A percentile compares a stretch with the other conserved stretches of the same genome.
Conservation (phyloP, 73 alveolate genomes). For the Tetrahymena borealis region DNA sequence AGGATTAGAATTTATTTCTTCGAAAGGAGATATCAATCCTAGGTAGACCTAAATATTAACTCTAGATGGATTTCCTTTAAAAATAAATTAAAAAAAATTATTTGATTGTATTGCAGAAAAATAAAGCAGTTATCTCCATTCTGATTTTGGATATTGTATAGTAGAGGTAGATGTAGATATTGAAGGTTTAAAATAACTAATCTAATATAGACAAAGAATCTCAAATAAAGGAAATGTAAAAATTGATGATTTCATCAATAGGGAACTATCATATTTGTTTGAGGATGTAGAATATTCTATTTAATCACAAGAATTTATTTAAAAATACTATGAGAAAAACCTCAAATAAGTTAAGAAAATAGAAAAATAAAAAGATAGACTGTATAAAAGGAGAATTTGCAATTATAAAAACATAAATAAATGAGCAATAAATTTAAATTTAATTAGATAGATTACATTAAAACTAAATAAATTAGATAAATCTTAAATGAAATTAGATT, state of each 20-base stretch:
- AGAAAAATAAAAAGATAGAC: not conserved
- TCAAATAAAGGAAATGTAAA: not conserved
- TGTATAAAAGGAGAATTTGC: no score
- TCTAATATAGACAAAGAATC: not conserved
- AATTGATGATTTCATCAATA: not conserved
- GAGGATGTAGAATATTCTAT: not conserved
- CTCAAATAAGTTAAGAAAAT: not conserved
- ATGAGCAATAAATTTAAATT: no score
- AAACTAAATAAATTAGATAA: no score
- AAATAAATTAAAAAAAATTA: not conserved
- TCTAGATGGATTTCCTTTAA: not conserved
- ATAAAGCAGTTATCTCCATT: not conserved
- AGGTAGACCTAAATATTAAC: not conserved
- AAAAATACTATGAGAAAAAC: not conserved
- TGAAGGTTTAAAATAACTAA: not conserved
- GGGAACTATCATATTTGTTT: not conserved
- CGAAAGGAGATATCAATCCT: not conserved
- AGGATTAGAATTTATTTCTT: not conserved
- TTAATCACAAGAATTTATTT: not conserved
- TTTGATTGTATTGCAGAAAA: not conserved
- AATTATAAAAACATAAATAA: no score
- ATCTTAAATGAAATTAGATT: no score
- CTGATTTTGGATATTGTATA: not conserved
- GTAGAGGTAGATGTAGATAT: not conserved
- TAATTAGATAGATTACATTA: no score